A percentile compares a stretch with the other conserved stretches of the same genome.
phyloP scores from a whole-genome alignment of 345 rosid species.

The Arabis hirsuta region DNA sequence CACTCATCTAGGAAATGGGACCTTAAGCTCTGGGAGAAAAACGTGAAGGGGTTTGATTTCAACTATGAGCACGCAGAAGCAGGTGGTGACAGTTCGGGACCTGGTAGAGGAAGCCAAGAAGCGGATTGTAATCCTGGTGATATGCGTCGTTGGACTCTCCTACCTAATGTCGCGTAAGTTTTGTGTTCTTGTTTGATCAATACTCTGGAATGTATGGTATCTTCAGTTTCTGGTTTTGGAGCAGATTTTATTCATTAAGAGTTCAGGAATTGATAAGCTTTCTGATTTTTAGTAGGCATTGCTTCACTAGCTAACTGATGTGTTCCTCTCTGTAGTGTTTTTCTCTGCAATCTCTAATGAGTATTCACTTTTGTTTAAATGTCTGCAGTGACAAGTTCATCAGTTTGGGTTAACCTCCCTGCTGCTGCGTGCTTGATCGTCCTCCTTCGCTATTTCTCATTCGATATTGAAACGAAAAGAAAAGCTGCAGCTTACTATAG shows the following conservation, averaged over 20 bases:
- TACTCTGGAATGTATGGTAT: not conserved
- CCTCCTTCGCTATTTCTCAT: conserved; percentile 78
- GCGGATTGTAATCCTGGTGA: conserved; percentile 76
- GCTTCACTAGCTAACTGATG: conserved; percentile 17
- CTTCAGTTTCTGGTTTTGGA: not conserved
- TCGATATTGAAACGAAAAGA: conserved; percentile 81
- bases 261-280: not conserved
- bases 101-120: conserved; percentile 96
- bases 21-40: conserved; percentile 8
- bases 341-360: conserved; percentile 8
- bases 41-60: conserved; percentile 2
- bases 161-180: conserved; percentile 89
- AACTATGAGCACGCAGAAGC: conserved; percentile 65
- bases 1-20: conserved; percentile 13
- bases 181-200: conserved; percentile 14
- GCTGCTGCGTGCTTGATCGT: conserved; percentile 84
- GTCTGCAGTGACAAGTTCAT: conserved; percentile 90
- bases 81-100: conserved; percentile 68
- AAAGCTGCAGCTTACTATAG: conserved; percentile 70
- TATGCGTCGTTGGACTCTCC: conserved; percentile 92
- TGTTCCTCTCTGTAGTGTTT: conserved; percentile 1
- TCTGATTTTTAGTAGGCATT: not conserved
- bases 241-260: conserved; percentile 5
- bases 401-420: conserved; percentile 92
- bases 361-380: conserved; percentile 37